Evolutionary conservation across 2,329 filamentous ascomycete species (phyloP), one percentile per base, ranked within the genome.

Genomic region (Fusarium sp.): DNA sequence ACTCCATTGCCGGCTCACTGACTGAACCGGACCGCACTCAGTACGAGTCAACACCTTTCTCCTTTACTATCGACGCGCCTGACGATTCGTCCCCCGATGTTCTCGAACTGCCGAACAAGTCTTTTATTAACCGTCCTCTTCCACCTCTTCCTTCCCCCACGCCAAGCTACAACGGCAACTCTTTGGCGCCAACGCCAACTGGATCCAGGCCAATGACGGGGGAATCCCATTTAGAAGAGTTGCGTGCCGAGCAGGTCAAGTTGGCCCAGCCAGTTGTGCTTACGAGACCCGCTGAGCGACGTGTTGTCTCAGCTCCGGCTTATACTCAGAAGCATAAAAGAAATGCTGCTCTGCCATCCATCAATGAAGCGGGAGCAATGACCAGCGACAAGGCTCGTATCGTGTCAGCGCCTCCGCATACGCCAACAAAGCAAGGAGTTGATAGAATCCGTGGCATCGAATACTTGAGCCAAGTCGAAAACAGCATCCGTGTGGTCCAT

Each of bases 401-500:
- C 30, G 84, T 85, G 17, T 87, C 86, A 14, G 84, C 84, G 13
- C 84, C 85, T 18, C 79, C 82, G 15, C 77, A 81, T 48, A 79
- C 78, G 13, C 73, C 76, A n/a, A 72, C 74, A 17, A 80, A 72
- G 66, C 75, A 67, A 48, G 69, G 69, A 17, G 70, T 69, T 45
- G 82, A 83, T n/a, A 76, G 75, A 57, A 77, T 78, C 42, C 78
- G 74, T 17, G 81, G 80, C 15, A 73, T 87, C 10, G 82, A 85
- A 30, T 86, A 84, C 70, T 77, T 88, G 11, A 81, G 82, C 52
- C 81, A 79, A 35, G 82, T 83, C 5, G 83, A 86, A 61, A 83
- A 86, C 53, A 88, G 86, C 1, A 89, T 89, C 73, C 85, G 87
- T 9, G 77, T 89, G 8, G 87, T 89, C n/a, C 79, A 84, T 62